Conservation (phyloP, 129 eudicot species). For the Centrapalus pauciflorus region DNA sequence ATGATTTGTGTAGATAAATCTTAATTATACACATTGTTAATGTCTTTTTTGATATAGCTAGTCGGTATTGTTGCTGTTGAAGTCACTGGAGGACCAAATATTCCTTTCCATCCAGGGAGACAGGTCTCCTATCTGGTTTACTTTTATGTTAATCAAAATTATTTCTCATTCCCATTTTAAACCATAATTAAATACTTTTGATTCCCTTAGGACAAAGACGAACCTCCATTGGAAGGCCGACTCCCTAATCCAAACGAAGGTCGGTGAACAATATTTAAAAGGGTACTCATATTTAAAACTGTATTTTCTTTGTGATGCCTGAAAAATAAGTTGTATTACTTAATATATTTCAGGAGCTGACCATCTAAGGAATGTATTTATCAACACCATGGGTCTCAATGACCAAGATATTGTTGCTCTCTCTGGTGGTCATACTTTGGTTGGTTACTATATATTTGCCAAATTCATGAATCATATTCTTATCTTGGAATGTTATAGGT, state of each 20-base stretch:
- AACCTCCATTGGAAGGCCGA: conserved; percentile 80
- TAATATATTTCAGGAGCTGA: conserved; percentile 44
- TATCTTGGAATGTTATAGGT: no score
- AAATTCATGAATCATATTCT: not conserved
- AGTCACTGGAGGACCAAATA: conserved; percentile 80
- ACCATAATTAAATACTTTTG: not conserved
- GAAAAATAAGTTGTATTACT: not conserved
- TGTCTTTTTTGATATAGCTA: conserved; percentile 33
- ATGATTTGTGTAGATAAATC: not conserved
- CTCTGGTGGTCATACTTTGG: conserved; percentile 98
- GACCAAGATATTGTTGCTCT: conserved; percentile 88
- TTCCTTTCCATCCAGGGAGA: conserved; percentile 92
- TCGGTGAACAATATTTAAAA: conserved; percentile 14
- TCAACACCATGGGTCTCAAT: conserved; percentile 68
- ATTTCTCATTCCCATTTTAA: not conserved
- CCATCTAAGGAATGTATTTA: conserved; percentile 66
- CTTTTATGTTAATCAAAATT: not conserved
- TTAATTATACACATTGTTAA: not conserved
- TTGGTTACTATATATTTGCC: conserved; percentile 17
- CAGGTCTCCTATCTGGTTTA: conserved; percentile 46
- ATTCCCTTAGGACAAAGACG: conserved; percentile 45
- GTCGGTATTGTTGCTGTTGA: conserved; percentile 96
- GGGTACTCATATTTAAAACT: no score
- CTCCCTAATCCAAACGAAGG: conserved; percentile 84
- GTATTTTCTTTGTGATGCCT: not conserved